A percentile compares a stretch with the other conserved stretches of the same genome.
phyloP scores from a whole-genome alignment of 2,329 filamentous ascomycete genomes.

The Microcera coccophila region DNA sequence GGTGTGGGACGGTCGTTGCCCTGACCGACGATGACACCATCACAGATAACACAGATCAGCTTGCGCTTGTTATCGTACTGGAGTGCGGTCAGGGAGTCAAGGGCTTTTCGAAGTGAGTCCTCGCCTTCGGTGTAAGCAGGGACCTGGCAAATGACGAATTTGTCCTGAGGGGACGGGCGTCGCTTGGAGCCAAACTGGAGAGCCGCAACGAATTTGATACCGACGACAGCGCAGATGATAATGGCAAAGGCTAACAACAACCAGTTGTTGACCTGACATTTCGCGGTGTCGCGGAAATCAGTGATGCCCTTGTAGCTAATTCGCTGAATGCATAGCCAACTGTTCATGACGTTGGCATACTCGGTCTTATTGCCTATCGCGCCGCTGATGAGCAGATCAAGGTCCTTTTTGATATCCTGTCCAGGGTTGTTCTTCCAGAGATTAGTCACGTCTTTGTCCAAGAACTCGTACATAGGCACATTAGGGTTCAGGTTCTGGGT shows the following conservation, averaged over 20 bases:
- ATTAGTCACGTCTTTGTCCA: constrained; percentile 63
- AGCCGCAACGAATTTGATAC: constrained; percentile 86
- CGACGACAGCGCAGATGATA: constrained; percentile 73
- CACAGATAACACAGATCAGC: constrained; percentile 92
- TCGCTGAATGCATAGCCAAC: constrained; percentile 75
- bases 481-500: constrained; percentile 61
- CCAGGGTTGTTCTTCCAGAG: constrained; percentile 74
- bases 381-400: constrained; percentile 52
- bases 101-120: constrained; percentile 85
- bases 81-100: constrained; percentile 90
- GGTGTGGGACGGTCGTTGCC: constrained; percentile 96
- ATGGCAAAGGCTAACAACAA: constrained; percentile 84
- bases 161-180: constrained; percentile 86
- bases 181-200: constrained; percentile 91
- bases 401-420: constrained; percentile 67
- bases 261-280: constrained; percentile 87
- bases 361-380: constrained; percentile 50
- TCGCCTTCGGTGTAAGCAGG: constrained; percentile 98
- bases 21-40: constrained; percentile 92
- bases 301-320: constrained; percentile 77
- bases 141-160: constrained; percentile 98
- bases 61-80: constrained; percentile 99
- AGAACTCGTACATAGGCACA: constrained; percentile 60
- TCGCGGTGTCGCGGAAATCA: constrained; percentile 75
- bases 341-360: constrained; percentile 54